A percentile compares a stretch with the other conserved stretches of the same genome.
Conservation (phyloP, 306 rosid species). For the Fragaria ananassa region DNA sequence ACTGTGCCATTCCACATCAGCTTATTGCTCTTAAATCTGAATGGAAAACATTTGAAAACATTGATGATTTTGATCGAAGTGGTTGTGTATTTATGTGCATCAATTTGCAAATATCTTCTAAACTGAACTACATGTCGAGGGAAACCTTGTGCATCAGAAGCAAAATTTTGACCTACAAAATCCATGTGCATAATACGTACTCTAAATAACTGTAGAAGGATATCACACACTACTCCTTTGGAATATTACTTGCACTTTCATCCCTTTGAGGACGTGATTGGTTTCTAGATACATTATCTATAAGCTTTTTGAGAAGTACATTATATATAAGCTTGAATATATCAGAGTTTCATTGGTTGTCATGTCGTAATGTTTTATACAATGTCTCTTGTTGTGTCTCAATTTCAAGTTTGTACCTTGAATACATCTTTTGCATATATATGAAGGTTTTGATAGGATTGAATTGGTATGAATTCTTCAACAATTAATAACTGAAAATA, state of each 20-base stretch:
- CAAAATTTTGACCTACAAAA: neutral
- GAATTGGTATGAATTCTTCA: neutral
- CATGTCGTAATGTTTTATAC: neutral
- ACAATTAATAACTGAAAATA: too few species aligned
- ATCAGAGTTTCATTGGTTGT: neutral
- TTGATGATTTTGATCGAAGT: neutral
- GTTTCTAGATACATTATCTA: neutral
- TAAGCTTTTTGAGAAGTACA: neutral
- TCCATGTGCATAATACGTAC: neutral
- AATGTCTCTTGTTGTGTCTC: neutral
- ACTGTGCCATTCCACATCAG: neutral
- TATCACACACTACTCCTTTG: neutral
- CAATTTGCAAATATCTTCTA: neutral
- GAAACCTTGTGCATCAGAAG: neutral
- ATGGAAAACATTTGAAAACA: neutral
- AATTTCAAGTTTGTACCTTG: neutral
- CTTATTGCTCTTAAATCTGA: neutral
- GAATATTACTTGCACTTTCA: neutral
- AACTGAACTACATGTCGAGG: neutral
- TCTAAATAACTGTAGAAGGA: neutral
- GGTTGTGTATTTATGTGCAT: conserved; percentile 1
- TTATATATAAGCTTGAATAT: neutral
- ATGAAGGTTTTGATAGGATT: neutral
- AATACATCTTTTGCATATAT: neutral
- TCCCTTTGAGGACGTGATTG: neutral